Base-by-base conservation (phyloP, 2,329 filamentous ascomycete species). In the Lojkania enalia region DNA sequence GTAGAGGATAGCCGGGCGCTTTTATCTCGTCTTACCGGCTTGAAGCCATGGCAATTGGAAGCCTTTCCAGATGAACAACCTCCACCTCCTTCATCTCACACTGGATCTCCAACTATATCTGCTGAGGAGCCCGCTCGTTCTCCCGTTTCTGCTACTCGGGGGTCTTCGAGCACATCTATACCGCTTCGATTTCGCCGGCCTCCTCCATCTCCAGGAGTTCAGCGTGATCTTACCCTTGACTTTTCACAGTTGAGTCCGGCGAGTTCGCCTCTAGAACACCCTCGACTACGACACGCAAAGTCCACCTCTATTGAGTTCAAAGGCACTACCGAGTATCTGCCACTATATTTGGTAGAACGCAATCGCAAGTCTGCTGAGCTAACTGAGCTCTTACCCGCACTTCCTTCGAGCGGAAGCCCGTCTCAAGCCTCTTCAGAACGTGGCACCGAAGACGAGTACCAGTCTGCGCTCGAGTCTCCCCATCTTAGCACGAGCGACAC, bases 301-400 rank as follows among this genome's bases (percentile, higher is more conserved):
- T 69, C 74, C 1, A 71, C 69, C 40, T 81, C 78, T 1, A 71
- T 72, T 3, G 77, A 82, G 49, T 81, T 81, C 60, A 75, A 71
- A 48, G 70, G 69, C 33, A 81, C 71, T 52, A 78, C 77, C 14
- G 89, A 94, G 62, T 85, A 91, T 59, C 85, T 87, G 55, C 91
- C 91, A 0, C 73, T 96, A 6, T 92, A 88, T 69, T 83, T 96
- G 16, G 82, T 95, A 5, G 88, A 95, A 66, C 83, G 77, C 20
- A 81, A 68, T 33, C 54, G 65, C 16, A 69, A 70, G 42, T 54
- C 60, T 15, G 49, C 57, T 16, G 64, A 67, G 25, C 42, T 63
- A 12, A 69, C 71, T 19, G 63, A 76, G 31, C 60, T 72, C 3
- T 66, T 83, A 2, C 80, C 82, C 5, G 77, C 76, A 20, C 69